phyloP scores from a whole-genome alignment of 495 filamentous ascomycete species.

The Annulohypoxylon moriforme region DNA sequence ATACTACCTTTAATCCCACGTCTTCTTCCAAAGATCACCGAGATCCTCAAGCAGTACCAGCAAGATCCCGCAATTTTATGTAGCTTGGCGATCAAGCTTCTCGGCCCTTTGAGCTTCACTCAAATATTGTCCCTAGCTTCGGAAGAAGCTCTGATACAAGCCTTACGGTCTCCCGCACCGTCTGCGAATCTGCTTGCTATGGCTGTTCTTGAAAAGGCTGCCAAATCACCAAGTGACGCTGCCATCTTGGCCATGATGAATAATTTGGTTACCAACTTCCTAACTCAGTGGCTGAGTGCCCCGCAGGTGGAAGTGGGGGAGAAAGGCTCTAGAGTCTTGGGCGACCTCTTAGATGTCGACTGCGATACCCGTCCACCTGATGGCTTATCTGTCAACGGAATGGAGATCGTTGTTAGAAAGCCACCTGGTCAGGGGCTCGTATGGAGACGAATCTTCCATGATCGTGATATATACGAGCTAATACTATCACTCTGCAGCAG shows the following conservation, averaged over 20 bases:
- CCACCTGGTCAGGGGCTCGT: conserved; percentile 71
- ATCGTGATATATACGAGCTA: conserved; percentile 72
- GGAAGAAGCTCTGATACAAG: conserved; percentile 63
- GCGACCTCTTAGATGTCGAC: conserved; percentile 76
- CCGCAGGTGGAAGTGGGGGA: conserved; percentile 78
- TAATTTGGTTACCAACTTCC: conserved; percentile 67
- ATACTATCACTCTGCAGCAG: conserved; percentile 70
- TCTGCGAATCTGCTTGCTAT: conserved; percentile 78
- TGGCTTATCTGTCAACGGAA: conserved; percentile 40
- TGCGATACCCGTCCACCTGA: conserved; percentile 62
- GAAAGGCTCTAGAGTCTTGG: conserved; percentile 72
- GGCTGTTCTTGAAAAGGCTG: conserved; percentile 77
- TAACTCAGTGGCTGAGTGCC: conserved; percentile 78
- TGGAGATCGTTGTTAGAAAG: conserved; percentile 53
- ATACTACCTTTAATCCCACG: conserved; percentile 58
- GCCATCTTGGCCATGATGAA: conserved; percentile 75
- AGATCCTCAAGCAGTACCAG: conserved; percentile 60
- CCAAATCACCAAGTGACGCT: conserved; percentile 67
- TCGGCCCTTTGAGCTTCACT: conserved; percentile 62
- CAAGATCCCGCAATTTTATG: conserved; percentile 63
- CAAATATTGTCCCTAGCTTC: conserved; percentile 64
- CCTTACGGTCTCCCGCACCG: conserved; percentile 68
- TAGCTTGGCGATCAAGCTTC: conserved; percentile 64
- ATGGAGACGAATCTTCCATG: conserved; percentile 77
- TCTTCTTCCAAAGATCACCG: conserved; percentile 61